Percentiles rank a stretch among this genome's conserved stretches.
These are phyloP conservation scores for Corylus americana DNA, from an alignment of 306 rosid species.

Conservation along the genomic window DNA sequence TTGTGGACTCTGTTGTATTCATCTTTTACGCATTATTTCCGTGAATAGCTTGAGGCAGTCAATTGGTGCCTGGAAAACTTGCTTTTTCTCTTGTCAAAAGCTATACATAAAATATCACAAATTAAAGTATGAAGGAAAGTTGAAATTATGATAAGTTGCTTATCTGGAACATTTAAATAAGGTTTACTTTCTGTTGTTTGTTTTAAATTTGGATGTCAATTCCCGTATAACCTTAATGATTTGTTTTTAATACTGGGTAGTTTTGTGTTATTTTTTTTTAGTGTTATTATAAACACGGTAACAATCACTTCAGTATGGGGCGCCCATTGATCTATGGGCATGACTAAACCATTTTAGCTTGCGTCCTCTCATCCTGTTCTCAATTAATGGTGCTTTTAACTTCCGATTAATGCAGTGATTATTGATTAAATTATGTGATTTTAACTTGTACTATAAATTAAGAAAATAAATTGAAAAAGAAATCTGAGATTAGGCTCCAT, in stretches of 20 bases:
- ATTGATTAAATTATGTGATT: background rate
- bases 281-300: background rate
- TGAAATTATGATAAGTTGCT: background rate
- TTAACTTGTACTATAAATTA: background rate
- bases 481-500: background rate
- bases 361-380: background rate
- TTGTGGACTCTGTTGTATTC: conserved; percentile 3
- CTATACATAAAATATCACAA: background rate
- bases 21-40: background rate
- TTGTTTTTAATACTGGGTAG: background rate
- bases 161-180: background rate
- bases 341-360: background rate
- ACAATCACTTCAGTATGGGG: background rate
- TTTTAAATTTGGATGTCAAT: background rate
- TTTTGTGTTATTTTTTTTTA: background rate
- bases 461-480: no score
- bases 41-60: conserved; percentile 10
- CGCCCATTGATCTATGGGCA: background rate
- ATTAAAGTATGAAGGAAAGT: background rate
- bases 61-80: conserved; percentile 9
- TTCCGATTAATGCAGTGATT: background rate
- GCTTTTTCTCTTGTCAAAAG: background rate
- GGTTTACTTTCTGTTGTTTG: background rate
- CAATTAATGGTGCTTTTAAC: background rate
- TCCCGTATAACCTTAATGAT: background rate